Conservation (phyloP, 257 asterid genomes). For the Solanum medicagineum region DNA sequence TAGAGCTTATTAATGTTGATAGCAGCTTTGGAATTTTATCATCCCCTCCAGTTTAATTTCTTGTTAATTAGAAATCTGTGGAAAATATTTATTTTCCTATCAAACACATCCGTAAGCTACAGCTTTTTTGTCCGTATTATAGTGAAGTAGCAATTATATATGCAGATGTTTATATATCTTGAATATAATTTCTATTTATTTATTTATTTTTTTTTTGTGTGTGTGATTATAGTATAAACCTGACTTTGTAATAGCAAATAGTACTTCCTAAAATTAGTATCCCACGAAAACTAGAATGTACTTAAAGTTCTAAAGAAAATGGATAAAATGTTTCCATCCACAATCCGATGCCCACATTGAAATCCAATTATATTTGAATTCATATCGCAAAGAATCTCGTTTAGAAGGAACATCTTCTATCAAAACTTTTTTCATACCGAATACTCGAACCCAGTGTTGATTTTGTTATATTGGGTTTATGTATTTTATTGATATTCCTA, state of each 20-base stretch:
- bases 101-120: no score
- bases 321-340: neutral
- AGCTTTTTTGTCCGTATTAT: neutral
- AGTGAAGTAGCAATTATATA: neutral
- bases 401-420: no score
- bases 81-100: no score
- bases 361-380: no score
- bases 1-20: neutral
- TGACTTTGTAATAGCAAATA: neutral
- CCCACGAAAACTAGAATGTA: neutral
- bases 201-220: neutral
- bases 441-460: no score
- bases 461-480: neutral
- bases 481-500: neutral
- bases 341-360: no score
- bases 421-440: no score
- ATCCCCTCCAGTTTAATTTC: neutral
- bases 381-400: no score
- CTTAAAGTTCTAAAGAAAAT: neutral
- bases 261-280: neutral
- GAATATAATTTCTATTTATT: neutral
- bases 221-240: neutral
- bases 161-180: neutral
- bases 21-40: neutral
- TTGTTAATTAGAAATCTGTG: neutral